These are phyloP conservation scores for Malassezia vespertilionis DNA, from an alignment of 1,284 basidiomycete species.

Conservation along the genomic window DNA sequence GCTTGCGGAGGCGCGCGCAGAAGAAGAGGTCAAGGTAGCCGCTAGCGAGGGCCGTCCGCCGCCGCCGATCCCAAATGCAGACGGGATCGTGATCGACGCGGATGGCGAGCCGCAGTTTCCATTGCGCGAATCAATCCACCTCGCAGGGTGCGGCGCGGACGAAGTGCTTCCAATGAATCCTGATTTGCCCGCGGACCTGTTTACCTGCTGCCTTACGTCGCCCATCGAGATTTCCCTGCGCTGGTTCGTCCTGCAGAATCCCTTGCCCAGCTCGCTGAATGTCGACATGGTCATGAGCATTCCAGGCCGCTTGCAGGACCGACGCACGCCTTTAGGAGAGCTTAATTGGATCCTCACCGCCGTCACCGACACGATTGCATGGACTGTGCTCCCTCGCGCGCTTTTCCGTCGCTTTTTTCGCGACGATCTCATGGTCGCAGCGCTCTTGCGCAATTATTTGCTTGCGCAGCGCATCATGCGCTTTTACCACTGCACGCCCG, in stretches of 20 bases:
- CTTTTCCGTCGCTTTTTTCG: slow-evolving; percentile 88
- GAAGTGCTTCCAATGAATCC: slow-evolving; percentile 90
- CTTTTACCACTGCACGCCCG: slow-evolving; percentile 91
- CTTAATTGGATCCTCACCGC: slow-evolving; percentile 99
- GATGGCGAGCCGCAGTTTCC: slow-evolving; percentile 52
- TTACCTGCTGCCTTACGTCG: slow-evolving; percentile 93
- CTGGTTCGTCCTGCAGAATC: slow-evolving; percentile 83
- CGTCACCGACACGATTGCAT: slow-evolving; percentile 96
- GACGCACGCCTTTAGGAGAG: slow-evolving; percentile 87
- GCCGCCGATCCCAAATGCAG: slow-evolving; percentile 16
- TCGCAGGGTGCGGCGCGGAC: slow-evolving; percentile 83
- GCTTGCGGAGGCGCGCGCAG: slow-evolving; percentile 73
- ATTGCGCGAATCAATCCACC: slow-evolving; percentile 80
- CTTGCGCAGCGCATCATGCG: slow-evolving; percentile 97
- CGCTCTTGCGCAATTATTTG: slow-evolving; percentile 89
- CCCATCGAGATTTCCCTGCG: slow-evolving; percentile 95
- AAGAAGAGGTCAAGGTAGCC: slow-evolving; percentile 54
- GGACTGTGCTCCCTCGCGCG: slow-evolving; percentile 88
- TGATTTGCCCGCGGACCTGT: slow-evolving; percentile 89
- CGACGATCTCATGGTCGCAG: slow-evolving; percentile 89
- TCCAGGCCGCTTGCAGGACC: slow-evolving; percentile 89
- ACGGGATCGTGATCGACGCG: slow-evolving; percentile 21
- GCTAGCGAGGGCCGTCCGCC: slow-evolving; percentile 22
- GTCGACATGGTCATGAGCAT: slow-evolving; percentile 89
- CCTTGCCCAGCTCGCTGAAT: slow-evolving; percentile 53